Evolutionary conservation across 495 filamentous ascomycete genomes (phyloP).

Genomic region (Penicillium turbatum): DNA sequence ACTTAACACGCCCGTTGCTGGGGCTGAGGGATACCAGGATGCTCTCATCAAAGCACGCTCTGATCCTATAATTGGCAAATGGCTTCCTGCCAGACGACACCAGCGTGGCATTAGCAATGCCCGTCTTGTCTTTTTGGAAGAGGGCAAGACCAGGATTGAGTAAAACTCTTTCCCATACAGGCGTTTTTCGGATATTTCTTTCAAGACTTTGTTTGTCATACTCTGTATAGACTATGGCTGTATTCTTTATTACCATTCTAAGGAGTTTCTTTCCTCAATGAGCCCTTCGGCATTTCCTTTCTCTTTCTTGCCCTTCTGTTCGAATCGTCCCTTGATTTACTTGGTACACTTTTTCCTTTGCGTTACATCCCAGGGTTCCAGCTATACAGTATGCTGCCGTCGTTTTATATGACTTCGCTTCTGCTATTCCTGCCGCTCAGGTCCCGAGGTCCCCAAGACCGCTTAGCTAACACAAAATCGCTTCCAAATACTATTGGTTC

Average conservation of each 20-base stretch:
- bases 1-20: constrained; percentile 79
- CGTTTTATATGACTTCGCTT: neutral
- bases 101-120: constrained; percentile 75
- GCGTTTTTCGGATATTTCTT: neutral
- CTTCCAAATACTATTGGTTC: neutral
- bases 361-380: too few species aligned
- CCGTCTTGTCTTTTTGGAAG: constrained; percentile 75
- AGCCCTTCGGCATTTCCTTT: constrained; percentile 7
- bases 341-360: constrained; percentile 8
- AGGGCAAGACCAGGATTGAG: constrained; percentile 96
- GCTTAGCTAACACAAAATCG: neutral
- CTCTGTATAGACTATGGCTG: constrained; percentile 22
- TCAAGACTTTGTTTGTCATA: constrained; percentile 8
- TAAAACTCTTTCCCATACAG: constrained; percentile 29
- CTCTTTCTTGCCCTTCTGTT: constrained; percentile 3
- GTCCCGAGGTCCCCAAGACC: neutral
- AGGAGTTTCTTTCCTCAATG: neutral
- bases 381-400: neutral
- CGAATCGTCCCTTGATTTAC: neutral
- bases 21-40: constrained; percentile 84
- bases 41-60: constrained; percentile 69
- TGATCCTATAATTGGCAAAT: constrained; percentile 68
- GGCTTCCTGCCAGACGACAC: constrained; percentile 58
- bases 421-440: neutral
- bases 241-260: constrained; percentile 19